Evolutionary conservation across 139 green algal genomes (phyloP).

Genomic region (Ettlia oleoabundans): DNA sequence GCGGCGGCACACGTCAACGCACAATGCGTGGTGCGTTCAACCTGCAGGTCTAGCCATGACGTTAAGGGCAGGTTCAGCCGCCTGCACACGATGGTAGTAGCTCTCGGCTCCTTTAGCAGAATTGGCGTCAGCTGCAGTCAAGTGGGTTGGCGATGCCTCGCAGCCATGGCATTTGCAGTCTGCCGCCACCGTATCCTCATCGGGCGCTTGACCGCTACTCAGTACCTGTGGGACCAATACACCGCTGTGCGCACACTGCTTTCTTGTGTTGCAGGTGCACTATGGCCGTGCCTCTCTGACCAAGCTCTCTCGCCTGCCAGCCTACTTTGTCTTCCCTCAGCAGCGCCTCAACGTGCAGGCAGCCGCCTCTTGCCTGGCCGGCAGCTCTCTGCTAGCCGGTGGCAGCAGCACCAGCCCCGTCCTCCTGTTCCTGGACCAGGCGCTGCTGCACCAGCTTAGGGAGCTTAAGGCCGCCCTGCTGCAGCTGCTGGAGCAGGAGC

Average conservation of each 20-base stretch:
- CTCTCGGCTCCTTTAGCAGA: no score
- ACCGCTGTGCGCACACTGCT: no score
- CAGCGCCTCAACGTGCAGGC: constrained; percentile 23
- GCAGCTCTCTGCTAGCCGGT: constrained; percentile 1
- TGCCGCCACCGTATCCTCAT: no score
- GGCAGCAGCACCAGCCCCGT: constrained; percentile 1
- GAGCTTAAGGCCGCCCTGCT: constrained; percentile 32
- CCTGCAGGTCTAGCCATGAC: neutral
- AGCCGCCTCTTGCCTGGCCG: neutral
- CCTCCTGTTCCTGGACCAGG: constrained; percentile 69
- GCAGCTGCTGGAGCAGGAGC: neutral
- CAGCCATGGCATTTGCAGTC: no score
- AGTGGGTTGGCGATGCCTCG: no score
- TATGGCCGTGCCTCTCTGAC: constrained; percentile 89
- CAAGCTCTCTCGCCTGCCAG: constrained; percentile 67
- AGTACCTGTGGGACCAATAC: no score
- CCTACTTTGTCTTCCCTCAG: constrained; percentile 84
- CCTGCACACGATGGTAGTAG: no score
- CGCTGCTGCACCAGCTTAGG: constrained; percentile 43
- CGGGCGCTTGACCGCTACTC: no score
- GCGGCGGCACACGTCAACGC: constrained; percentile 78
- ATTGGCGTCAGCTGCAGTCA: no score
- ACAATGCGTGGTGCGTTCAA: constrained; percentile 71
- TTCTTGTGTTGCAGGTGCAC: constrained; percentile 73
- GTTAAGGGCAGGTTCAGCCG: no score